These are phyloP conservation scores for Drechslerella dactyloides DNA, from an alignment of 2,329 filamentous ascomycete genomes.

Conservation along the genomic window DNA sequence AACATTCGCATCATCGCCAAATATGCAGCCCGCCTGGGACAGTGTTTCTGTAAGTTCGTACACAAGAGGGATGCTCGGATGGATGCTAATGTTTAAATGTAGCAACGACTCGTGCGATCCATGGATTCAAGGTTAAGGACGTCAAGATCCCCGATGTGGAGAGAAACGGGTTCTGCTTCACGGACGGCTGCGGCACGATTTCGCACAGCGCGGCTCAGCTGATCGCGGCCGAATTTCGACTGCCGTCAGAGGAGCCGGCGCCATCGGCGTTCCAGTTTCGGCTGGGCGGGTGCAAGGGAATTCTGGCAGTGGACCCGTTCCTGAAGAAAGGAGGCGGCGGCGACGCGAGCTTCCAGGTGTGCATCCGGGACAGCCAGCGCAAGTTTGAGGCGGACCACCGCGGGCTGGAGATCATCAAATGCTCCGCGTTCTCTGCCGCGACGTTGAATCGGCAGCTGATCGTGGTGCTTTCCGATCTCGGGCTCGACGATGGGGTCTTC, in stretches of 20 bases:
- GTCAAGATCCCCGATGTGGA: constrained; percentile 73
- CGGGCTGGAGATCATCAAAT: constrained; percentile 82
- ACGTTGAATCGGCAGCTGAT: constrained; percentile 91
- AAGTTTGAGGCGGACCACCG: constrained; percentile 79
- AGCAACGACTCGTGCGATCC: constrained; percentile 79
- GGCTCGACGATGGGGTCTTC: constrained; percentile 73
- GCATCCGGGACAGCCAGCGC: constrained; percentile 81
- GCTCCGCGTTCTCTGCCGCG: constrained; percentile 76
- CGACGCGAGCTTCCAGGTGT: constrained; percentile 65
- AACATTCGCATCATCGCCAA: constrained; percentile 86
- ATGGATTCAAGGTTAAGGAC: constrained; percentile 66
- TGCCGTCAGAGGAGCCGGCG: constrained; percentile 64
- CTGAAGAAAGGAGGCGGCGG: constrained; percentile 60
- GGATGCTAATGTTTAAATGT: neutral
- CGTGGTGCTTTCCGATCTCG: constrained; percentile 77
- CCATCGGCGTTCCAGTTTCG: constrained; percentile 92
- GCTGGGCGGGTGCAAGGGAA: constrained; percentile 88
- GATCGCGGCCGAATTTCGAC: constrained; percentile 72
- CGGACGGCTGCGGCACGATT: constrained; percentile 93
- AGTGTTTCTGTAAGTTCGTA: constrained; percentile 73
- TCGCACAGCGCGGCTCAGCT: constrained; percentile 76
- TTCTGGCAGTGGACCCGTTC: constrained; percentile 77
- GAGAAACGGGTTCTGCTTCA: constrained; percentile 74
- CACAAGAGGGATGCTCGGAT: neutral
- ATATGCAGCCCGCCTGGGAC: constrained; percentile 84